Conservation (phyloP, 2,329 filamentous ascomycete genomes). For the Trichophyton rubrum region DNA sequence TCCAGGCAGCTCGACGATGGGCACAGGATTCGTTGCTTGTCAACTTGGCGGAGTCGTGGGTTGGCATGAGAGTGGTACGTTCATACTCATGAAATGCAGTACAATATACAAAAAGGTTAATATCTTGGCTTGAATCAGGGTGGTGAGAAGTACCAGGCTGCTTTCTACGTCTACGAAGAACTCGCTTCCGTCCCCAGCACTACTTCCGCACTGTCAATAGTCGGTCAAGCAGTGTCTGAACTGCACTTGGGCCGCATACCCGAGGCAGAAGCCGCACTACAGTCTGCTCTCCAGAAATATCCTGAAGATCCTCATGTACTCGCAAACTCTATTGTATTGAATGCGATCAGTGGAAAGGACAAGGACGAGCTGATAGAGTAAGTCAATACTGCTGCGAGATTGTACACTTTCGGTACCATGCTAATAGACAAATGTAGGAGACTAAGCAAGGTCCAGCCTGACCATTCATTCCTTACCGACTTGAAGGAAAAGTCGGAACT, state of each 20-base stretch:
- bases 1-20: slow-evolving; percentile 74
- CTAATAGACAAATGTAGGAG: slow-evolving; percentile 19
- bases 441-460: slow-evolving; percentile 43
- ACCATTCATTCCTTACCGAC: slow-evolving; percentile 61
- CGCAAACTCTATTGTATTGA: slow-evolving; percentile 71
- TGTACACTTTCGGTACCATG: not conserved
- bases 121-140: slow-evolving; percentile 43
- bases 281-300: slow-evolving; percentile 66
- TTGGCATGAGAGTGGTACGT: slow-evolving; percentile 70
- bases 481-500: slow-evolving; percentile 72
- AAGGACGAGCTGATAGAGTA: slow-evolving; percentile 50
- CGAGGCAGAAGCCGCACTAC: slow-evolving; percentile 76
- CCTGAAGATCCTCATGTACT: slow-evolving; percentile 60
- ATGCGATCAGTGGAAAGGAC: slow-evolving; percentile 63
- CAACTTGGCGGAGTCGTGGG: slow-evolving; percentile 92
- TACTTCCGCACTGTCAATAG: slow-evolving; percentile 60
- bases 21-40: slow-evolving; percentile 89
- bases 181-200: slow-evolving; percentile 77
- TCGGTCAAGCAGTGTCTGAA: slow-evolving; percentile 83
- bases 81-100: not conserved
- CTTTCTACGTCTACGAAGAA: slow-evolving; percentile 97
- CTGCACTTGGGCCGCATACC: slow-evolving; percentile 78
- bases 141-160: slow-evolving; percentile 88
- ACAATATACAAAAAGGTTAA: not conserved
- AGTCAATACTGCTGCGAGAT: slow-evolving; percentile 16